Conservation (phyloP, 306 rosid genomes). For the Rosa lucieae region DNA sequence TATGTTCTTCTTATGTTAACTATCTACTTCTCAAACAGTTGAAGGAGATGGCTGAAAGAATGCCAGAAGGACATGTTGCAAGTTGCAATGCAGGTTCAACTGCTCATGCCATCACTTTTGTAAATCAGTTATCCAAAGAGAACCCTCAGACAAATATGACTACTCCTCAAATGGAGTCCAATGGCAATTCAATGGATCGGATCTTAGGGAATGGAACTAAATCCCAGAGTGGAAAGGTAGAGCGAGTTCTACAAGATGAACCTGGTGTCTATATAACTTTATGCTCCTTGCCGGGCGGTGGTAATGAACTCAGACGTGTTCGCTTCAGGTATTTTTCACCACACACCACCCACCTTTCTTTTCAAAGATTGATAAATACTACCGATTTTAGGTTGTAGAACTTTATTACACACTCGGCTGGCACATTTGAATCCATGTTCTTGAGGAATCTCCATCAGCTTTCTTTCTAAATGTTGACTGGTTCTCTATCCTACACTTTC, state of each 20-base stretch:
- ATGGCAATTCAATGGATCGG: conserved; percentile 40
- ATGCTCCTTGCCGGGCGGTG: conserved; percentile 59
- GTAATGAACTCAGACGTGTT: conserved; percentile 82
- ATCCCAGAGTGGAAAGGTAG: conserved; percentile 53
- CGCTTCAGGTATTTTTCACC: conserved; percentile 80
- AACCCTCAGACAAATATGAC: conserved; percentile 34
- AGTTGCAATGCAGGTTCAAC: conserved; percentile 32
- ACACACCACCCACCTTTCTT: conserved; percentile 7
- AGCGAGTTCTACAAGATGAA: conserved; percentile 90
- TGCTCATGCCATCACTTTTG: conserved; percentile 32
- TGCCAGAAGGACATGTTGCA: conserved; percentile 53
- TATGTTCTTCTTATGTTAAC: neutral
- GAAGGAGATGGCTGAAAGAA: conserved; percentile 64
- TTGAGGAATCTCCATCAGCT: neutral
- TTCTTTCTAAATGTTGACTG: neutral
- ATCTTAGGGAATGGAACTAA: conserved; percentile 47
- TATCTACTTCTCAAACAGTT: conserved; percentile 45
- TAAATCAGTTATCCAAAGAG: conserved; percentile 46
- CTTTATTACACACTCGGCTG: no score
- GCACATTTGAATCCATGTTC: neutral
- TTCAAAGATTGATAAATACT: neutral
- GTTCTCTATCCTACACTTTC: neutral
- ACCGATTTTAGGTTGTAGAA: conserved; percentile 9
- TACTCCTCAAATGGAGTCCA: conserved; percentile 42
- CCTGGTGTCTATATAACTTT: conserved; percentile 84